These are phyloP conservation scores for Kazachstania taianensis DNA, from an alignment of 805 yeast genomes.

Conservation along the genomic window DNA sequence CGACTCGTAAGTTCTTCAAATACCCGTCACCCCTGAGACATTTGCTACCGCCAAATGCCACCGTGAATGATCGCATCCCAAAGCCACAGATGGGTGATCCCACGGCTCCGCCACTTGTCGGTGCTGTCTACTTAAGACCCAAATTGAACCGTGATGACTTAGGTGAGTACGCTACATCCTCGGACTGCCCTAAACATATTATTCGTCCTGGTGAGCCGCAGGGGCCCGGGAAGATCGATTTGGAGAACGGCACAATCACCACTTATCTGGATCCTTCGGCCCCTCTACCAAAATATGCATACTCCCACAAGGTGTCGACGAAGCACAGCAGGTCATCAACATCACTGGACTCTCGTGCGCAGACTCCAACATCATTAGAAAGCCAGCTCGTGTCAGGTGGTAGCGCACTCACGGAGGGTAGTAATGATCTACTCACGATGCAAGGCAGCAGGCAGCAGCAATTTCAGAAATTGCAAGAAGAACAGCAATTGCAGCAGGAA, in stretches of 20 bases:
- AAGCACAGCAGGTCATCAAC: conserved; percentile 8
- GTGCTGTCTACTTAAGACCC: conserved; percentile 78
- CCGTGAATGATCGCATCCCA: conserved; percentile 67
- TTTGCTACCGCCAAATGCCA: conserved; percentile 64
- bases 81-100: conserved; percentile 72
- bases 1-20: conserved; percentile 56
- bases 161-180: conserved; percentile 57
- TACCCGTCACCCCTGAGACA: conserved; percentile 79
- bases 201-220: conserved; percentile 35
- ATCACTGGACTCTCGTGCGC: not conserved
- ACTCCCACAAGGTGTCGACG: conserved; percentile 6
- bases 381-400: not conserved
- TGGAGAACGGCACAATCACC: conserved; percentile 24
- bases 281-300: not conserved
- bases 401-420: not conserved
- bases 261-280: conserved; percentile 5
- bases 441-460: conserved; percentile 21
- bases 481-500: conserved; percentile 18
- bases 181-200: conserved; percentile 35
- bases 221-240: conserved; percentile 25
- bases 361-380: not conserved
- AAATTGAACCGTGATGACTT: conserved; percentile 71
- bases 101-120: conserved; percentile 86
- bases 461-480: conserved; percentile 12
- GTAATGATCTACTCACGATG: conserved; percentile 8